These are phyloP conservation scores for Conidiobolus incongruus DNA, from an alignment of 371 early-diverging fungal genomes.

Conservation along the genomic window DNA sequence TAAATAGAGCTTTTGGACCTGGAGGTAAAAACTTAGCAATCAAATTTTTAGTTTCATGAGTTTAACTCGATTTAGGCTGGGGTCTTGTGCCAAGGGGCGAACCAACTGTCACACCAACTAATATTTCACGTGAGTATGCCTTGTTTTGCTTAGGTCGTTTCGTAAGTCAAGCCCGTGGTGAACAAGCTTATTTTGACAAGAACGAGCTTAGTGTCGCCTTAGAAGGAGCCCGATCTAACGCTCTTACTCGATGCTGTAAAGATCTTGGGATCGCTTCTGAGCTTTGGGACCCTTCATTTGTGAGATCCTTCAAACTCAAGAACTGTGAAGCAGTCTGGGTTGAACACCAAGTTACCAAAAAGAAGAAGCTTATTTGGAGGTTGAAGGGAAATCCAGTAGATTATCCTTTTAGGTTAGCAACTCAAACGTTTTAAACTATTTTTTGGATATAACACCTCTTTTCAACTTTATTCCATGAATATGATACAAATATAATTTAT, in stretches of 20 bases:
- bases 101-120: constrained; percentile 51
- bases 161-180: constrained; percentile 86
- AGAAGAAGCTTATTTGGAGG: constrained; percentile 64
- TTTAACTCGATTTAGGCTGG: constrained; percentile 48
- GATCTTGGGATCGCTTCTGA: constrained; percentile 87
- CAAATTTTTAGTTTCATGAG: too few relatives aligned
- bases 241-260: constrained; percentile 92
- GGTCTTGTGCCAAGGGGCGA: constrained; percentile 82
- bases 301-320: constrained; percentile 58
- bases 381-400: constrained; percentile 27
- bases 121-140: constrained; percentile 80
- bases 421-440: background rate
- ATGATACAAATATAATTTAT: too few relatives aligned
- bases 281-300: constrained; percentile 85
- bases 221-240: constrained; percentile 86
- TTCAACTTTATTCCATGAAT: too few relatives aligned
- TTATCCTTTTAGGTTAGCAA: constrained; percentile 5
- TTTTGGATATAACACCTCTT: too few relatives aligned
- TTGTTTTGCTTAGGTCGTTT: constrained; percentile 69
- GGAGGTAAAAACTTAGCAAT: constrained; percentile 46
- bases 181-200: constrained; percentile 69
- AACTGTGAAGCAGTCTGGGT: constrained; percentile 56
- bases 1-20: constrained; percentile 88
- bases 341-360: constrained; percentile 40
- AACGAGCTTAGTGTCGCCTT: constrained; percentile 59